These are phyloP conservation scores for Sicyos baderoa DNA, from an alignment of 306 rosid species.

Conservation along the genomic window DNA sequence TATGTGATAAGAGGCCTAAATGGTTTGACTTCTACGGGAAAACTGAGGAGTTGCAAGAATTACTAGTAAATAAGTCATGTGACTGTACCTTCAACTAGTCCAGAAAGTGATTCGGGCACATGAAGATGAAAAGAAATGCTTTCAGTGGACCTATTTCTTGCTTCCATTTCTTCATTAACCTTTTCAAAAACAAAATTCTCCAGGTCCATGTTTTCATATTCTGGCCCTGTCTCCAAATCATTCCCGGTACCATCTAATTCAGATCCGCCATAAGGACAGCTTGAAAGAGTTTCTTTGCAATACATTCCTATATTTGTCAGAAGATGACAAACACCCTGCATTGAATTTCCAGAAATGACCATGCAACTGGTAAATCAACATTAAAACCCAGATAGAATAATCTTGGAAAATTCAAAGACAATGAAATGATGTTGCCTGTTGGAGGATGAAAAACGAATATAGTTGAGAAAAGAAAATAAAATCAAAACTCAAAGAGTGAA, in stretches of 20 bases:
- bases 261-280: slow-evolving; percentile 41
- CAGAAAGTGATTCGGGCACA: slow-evolving; percentile 56
- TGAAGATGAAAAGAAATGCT: slow-evolving; percentile 76
- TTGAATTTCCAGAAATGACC: slow-evolving; percentile 20
- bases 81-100: slow-evolving; percentile 69
- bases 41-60: slow-evolving; percentile 1
- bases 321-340: slow-evolving; percentile 84
- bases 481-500: neutral
- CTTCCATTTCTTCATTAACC: slow-evolving; percentile 81
- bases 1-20: neutral
- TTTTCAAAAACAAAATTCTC: slow-evolving; percentile 78
- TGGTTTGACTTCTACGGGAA: neutral
- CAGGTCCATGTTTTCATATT: slow-evolving; percentile 85
- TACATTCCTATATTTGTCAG: slow-evolving; percentile 64
- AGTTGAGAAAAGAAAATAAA: neutral
- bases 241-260: slow-evolving; percentile 59
- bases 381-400: neutral
- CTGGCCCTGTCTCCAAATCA: slow-evolving; percentile 61
- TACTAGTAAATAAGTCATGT: slow-evolving; percentile 12
- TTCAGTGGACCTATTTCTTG: slow-evolving; percentile 64
- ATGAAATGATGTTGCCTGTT: neutral
- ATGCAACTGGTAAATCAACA: slow-evolving; percentile 12
- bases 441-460: neutral
- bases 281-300: slow-evolving; percentile 59
- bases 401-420: neutral